Evolutionary conservation across 2,329 filamentous ascomycete species (phyloP), one percentile per base, ranked within the genome.

Genomic region (Apiospora koreana): DNA sequence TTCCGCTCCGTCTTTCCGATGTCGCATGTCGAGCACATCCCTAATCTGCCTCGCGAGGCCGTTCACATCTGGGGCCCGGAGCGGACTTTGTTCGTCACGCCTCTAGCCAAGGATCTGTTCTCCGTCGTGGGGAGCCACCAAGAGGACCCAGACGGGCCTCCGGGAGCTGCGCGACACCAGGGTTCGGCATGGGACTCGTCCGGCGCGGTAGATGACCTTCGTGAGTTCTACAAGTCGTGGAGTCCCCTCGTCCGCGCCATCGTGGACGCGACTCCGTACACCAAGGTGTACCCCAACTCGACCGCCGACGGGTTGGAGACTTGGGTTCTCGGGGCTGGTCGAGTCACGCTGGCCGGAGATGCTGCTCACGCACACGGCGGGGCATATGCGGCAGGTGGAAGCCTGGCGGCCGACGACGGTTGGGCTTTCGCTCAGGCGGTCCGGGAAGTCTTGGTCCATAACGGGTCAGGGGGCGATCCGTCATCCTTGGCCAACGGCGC

Each of bases 1-100:
- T 81, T 85, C 69, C 80, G 84, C 16, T 82, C 84, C 16, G 84
- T 84, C 0, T 86, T 85, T 48, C 81, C 83, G 65, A 73, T 76
- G 1, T 80, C 80, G 0, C 76, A 82, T 72, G 77, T 86, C 2
- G 76, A 78, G 10, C 77, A 82, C 68, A 79, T 86, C 23, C 74
- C 78, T 6, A 79, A 81, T 54, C 72, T 84, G 35, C 81, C 77
- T 3, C 75, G 81, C 31, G 83, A 86, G 71, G 83, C 84, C 1
- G 79, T 79, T 8, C 84, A 86, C 71, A 79, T 82, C 76, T 84
- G 83, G 83, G 82, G 81, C 0, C 81, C 80, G 0, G 79, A 80
- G 28, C 77, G 82, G 48, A 82, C 80, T 23, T 81, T 85, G 42
- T 86, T 86, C 70, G 77, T 83, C 12, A 84, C 83, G 35, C 78